Base-by-base conservation (phyloP, 169 alveolate species). In the Plasmodium adleri region DNA sequence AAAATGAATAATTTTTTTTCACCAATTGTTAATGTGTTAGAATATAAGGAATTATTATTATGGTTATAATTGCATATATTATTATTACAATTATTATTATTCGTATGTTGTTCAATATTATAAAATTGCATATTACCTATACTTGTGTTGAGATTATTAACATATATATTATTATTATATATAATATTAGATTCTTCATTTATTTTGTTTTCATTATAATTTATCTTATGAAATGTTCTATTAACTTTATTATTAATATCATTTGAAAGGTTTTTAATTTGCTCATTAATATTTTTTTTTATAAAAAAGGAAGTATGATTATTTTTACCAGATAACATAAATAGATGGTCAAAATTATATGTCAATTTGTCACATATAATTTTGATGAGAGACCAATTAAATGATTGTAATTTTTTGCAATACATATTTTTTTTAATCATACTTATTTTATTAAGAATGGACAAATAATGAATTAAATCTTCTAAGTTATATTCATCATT, bases 401-500 rank as follows among this genome's bases (percentile, higher is more conserved):
- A 64, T 10, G 20, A 32, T 43, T 59, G 49, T 47, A 78, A 66
- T 24, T 66, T 45, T 20, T 24, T 52, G 9, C 52, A 78, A 26
- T 78, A 64, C 17, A 43, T 13, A 13, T 78, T 60, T 13, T 78
- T 43, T 28, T 78, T 66, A 5, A 78, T 20, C 28, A 50, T 28
- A 66, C 54, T 15, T 66, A 66, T 66, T 64, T 50, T 54, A 28
- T 76, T 78, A 66, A 78, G 67, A 49, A 78, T 64, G 17, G 78
- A 64, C 3, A 78, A 26, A 50, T 64, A 78, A 78, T 28, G 60
- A 24, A 78, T 58, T 43, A 78, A 52, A 45, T 78, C 89, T 49
- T 78, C 50, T 17, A 78, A 50, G 64, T 78, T 45, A 13, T 78
- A 78, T 66, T 78, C 89, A 26, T 50, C 89, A 52, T 47, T 66